Conservation (phyloP, 164 flowering plant species). For the Magnolia officinalis region DNA sequence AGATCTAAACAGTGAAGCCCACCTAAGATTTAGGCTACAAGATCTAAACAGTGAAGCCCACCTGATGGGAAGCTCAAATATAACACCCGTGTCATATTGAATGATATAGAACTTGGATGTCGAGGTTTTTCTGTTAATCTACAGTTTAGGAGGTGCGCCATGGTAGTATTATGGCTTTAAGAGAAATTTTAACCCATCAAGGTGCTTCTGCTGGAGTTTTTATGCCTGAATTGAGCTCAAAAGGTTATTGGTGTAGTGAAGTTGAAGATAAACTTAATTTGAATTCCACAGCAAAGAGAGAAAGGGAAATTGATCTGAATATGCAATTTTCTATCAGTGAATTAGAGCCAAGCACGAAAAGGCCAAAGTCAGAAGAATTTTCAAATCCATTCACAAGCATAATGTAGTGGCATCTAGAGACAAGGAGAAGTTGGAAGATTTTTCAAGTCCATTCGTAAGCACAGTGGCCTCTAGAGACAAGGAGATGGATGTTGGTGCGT, state of each 20-base stretch:
- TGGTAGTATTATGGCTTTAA: slow-evolving; percentile 93
- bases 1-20: too few species aligned
- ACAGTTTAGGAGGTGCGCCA: slow-evolving; percentile 98
- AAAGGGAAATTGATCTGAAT: slow-evolving; percentile 73
- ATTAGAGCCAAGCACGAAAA: slow-evolving; percentile 50
- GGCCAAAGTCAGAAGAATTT: slow-evolving; percentile 46
- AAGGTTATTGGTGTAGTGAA: slow-evolving; percentile 23
- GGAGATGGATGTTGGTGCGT: too few species aligned
- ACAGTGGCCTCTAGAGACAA: too few species aligned
- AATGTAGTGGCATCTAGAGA: slow-evolving; percentile 5
- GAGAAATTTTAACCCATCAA: slow-evolving; percentile 88
- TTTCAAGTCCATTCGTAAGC: too few species aligned
- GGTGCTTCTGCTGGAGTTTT: slow-evolving; percentile 79
- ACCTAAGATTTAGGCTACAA: too few species aligned
- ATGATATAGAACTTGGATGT: too few species aligned
- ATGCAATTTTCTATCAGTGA: slow-evolving; percentile 48
- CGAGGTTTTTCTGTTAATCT: slow-evolving; percentile 1
- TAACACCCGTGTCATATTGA: too few species aligned
- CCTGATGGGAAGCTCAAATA: too few species aligned
- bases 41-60: too few species aligned
- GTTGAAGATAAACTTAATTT: slow-evolving; percentile 21
- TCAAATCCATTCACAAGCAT: slow-evolving; percentile 16
- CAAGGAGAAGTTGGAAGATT: too few species aligned
- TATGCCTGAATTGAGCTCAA: slow-evolving; percentile 45
- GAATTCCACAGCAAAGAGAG: slow-evolving; percentile 33